Conservation (phyloP, 192 early-diverging fungal genomes). For the Gonapodya prolifera region DNA sequence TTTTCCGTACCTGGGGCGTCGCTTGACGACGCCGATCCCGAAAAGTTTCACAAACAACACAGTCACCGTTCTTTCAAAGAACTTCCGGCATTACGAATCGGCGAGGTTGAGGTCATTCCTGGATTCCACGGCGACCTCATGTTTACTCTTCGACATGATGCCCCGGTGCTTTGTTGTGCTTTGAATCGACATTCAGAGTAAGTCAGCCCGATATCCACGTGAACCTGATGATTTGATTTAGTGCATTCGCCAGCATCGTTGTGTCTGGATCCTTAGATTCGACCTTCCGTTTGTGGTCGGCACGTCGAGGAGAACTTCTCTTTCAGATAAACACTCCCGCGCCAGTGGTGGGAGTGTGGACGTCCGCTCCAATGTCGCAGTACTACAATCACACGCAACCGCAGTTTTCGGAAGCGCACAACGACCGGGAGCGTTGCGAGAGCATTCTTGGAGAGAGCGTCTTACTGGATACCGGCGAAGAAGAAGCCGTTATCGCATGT, state of each 20-base stretch:
- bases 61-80: neutral
- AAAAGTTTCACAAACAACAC: neutral
- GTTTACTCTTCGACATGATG: slow-evolving; percentile 41
- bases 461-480: neutral
- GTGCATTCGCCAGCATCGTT: slow-evolving; percentile 17
- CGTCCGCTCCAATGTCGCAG: neutral
- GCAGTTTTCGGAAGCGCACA: slow-evolving; percentile 9
- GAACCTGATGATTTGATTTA: neutral
- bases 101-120: slow-evolving; percentile 21
- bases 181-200: slow-evolving; percentile 36
- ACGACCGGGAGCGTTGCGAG: slow-evolving; percentile 17
- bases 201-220: neutral
- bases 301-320: slow-evolving; percentile 35
- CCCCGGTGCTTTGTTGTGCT: slow-evolving; percentile 25
- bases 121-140: slow-evolving; percentile 43
- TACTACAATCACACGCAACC: slow-evolving; percentile 16
- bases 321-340: slow-evolving; percentile 48
- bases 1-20: neutral
- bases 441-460: neutral
- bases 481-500: neutral
- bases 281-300: slow-evolving; percentile 41
- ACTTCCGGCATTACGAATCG: slow-evolving; percentile 3
- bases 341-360: slow-evolving; percentile 13
- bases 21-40: neutral
- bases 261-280: slow-evolving; percentile 43